Conservation (phyloP, 2,329 filamentous ascomycete genomes). For the Aspergillus fumigatiaffinis region DNA sequence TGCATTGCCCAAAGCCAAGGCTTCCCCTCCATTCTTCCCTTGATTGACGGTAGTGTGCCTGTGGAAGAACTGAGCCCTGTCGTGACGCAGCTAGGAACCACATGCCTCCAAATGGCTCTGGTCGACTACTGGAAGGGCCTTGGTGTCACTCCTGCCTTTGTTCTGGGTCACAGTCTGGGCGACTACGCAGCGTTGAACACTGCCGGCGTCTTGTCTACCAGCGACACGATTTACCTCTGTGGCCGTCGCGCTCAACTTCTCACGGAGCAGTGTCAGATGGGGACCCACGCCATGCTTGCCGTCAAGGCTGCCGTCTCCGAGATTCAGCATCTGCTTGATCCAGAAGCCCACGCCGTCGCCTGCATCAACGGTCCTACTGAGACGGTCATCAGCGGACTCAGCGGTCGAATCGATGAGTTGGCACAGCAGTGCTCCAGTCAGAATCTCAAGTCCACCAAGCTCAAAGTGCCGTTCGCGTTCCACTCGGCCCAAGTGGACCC, state of each 20-base stretch:
- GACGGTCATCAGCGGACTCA: constrained; percentile 41
- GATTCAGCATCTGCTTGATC: constrained; percentile 28
- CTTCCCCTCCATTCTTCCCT: constrained; percentile 34
- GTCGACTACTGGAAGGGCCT: constrained; percentile 33
- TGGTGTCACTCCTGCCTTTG: constrained; percentile 34
- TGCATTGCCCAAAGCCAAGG: constrained; percentile 30
- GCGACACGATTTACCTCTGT: constrained; percentile 38
- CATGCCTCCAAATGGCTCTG: constrained; percentile 40
- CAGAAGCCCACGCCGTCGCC: constrained; percentile 30
- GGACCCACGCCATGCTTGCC: constrained; percentile 45
- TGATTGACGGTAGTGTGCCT: constrained; percentile 30
- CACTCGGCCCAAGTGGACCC: constrained; percentile 46
- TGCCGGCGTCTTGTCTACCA: constrained; percentile 35
- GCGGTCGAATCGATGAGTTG: constrained; percentile 34
- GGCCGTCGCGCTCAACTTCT: constrained; percentile 41
- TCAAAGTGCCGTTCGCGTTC: constrained; percentile 45
- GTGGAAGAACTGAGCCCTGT: constrained; percentile 29
- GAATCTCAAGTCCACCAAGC: constrained; percentile 39
- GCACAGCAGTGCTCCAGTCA: constrained; percentile 32
- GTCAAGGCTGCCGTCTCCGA: constrained; percentile 36
- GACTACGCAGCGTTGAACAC: constrained; percentile 41
- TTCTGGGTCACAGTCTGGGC: constrained; percentile 42
- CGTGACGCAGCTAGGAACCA: constrained; percentile 35
- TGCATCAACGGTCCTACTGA: constrained; percentile 44
- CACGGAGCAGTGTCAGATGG: constrained; percentile 36